phyloP scores from a whole-genome alignment of 768 basidiomycete species.

The Phallus indusiatus region DNA sequence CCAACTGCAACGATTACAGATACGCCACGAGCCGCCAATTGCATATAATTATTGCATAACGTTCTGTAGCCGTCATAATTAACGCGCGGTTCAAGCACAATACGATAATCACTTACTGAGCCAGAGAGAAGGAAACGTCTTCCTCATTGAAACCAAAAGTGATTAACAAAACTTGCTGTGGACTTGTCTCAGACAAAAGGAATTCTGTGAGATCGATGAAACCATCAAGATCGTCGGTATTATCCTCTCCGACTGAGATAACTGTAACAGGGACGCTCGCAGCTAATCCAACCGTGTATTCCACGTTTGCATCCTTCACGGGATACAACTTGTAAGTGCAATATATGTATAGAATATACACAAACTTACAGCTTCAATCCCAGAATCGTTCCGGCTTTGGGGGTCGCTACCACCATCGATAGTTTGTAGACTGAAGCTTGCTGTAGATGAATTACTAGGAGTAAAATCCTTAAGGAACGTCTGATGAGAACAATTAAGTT shows the following conservation, averaged over 20 bases:
- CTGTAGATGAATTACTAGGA: constrained; percentile 15
- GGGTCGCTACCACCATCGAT: constrained; percentile 22
- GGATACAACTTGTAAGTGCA: background rate
- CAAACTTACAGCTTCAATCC: constrained; percentile 21
- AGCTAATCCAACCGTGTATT: constrained; percentile 8
- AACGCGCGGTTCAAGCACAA: background rate
- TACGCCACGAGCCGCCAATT: constrained; percentile 17
- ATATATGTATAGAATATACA: background rate
- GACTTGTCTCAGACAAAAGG: constrained; percentile 15
- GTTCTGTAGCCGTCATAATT: constrained; percentile 3
- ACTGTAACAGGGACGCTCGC: constrained; percentile 1
- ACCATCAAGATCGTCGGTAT: constrained; percentile 17
- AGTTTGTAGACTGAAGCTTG: constrained; percentile 17
- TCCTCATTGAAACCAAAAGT: constrained; percentile 20
- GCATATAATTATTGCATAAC: constrained; percentile 20
- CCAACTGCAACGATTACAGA: constrained; percentile 14
- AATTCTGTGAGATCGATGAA: constrained; percentile 24
- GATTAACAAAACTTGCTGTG: constrained; percentile 21
- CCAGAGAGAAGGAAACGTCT: constrained; percentile 6
- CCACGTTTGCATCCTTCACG: constrained; percentile 3
- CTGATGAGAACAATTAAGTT: constrained; percentile 5
- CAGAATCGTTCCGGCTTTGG: constrained; percentile 17
- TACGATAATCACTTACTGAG: background rate
- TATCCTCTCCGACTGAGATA: constrained; percentile 7
- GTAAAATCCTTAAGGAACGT: constrained; percentile 18